Percentiles rank a stretch among this genome's conserved stretches.
phyloP scores from a whole-genome alignment of 108 stramenopile genomes.

The Pinguiococcus pyrenoidosus region DNA sequence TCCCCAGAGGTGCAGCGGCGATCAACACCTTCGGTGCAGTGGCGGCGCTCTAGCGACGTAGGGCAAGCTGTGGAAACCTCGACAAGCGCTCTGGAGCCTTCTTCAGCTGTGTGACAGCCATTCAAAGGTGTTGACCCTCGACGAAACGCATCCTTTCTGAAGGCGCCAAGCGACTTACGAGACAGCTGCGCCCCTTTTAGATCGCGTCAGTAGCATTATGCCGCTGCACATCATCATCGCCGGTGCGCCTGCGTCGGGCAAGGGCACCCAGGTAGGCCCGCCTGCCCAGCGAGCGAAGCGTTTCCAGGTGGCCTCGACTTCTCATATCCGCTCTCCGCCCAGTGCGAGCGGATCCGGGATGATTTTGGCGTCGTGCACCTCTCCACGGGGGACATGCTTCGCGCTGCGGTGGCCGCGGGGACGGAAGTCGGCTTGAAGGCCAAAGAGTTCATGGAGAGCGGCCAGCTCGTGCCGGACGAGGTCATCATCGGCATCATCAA shows the following conservation, averaged over 20 bases:
- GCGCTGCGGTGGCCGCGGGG: slow-evolving; percentile 85
- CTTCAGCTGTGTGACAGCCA: too few relatives aligned
- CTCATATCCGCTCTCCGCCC: too few relatives aligned
- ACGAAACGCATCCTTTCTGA: too few relatives aligned
- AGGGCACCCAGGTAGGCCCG: slow-evolving; percentile 29
- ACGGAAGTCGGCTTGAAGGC: slow-evolving; percentile 91
- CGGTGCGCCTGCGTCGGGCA: slow-evolving; percentile 41
- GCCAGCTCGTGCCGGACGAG: slow-evolving; percentile 89
- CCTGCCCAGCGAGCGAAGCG: neutral
- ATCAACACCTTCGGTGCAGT: too few relatives aligned
- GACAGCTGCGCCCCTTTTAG: too few relatives aligned
- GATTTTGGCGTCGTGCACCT: slow-evolving; percentile 39
- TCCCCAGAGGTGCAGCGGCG: too few relatives aligned
- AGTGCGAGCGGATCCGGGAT: slow-evolving; percentile 24
- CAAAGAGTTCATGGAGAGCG: slow-evolving; percentile 88
- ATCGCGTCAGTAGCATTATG: too few relatives aligned
- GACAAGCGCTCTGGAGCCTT: too few relatives aligned
- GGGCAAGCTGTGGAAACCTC: too few relatives aligned
- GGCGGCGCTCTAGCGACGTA: too few relatives aligned
- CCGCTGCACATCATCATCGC: slow-evolving; percentile 1
- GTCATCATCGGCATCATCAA: slow-evolving; percentile 85
- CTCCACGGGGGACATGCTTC: slow-evolving; percentile 91
- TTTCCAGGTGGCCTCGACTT: neutral
- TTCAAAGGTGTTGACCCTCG: too few relatives aligned
- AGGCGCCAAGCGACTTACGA: too few relatives aligned